These are phyloP conservation scores for Pyracantha coccinea DNA, from an alignment of 331 rosid species.

Conservation along the genomic window DNA sequence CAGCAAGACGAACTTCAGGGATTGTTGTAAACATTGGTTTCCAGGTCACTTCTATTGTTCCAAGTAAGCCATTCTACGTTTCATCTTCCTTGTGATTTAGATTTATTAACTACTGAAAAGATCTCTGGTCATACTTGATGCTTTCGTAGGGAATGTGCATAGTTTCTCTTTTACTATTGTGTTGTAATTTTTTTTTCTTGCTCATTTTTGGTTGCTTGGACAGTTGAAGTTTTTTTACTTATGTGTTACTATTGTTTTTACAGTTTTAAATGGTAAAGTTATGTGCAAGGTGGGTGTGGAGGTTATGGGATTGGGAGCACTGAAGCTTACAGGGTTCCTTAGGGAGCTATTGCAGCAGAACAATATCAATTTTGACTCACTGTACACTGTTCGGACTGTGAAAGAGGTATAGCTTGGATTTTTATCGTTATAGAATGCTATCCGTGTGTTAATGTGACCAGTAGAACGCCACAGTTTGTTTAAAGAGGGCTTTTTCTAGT, in stretches of 20 bases:
- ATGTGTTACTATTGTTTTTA: neutral
- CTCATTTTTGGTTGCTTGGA: neutral
- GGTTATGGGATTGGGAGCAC: conserved; percentile 77
- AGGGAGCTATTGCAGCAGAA: conserved; percentile 71
- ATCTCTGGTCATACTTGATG: neutral
- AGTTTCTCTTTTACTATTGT: neutral
- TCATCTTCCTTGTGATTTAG: neutral
- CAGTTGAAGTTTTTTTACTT: neutral
- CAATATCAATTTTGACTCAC: conserved; percentile 51
- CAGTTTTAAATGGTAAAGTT: conserved; percentile 72
- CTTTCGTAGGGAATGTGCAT: neutral
- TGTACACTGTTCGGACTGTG: conserved; percentile 68
- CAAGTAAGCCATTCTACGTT: conserved; percentile 46
- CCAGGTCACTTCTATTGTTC: conserved; percentile 76
- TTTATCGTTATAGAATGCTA: neutral
- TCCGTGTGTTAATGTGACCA: neutral
- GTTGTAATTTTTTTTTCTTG: neutral
- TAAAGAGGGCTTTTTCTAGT: neutral
- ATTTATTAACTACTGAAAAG: neutral
- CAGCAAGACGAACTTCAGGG: conserved; percentile 74
- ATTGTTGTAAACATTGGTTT: conserved; percentile 85
- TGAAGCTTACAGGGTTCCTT: conserved; percentile 71
- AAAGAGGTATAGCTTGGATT: conserved; percentile 54
- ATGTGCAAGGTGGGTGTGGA: conserved; percentile 79
- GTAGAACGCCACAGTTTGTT: neutral